Percentiles rank a stretch among this genome's conserved stretches.
phyloP scores from a whole-genome alignment of 345 rosid species.

The Geranium brycei region DNA sequence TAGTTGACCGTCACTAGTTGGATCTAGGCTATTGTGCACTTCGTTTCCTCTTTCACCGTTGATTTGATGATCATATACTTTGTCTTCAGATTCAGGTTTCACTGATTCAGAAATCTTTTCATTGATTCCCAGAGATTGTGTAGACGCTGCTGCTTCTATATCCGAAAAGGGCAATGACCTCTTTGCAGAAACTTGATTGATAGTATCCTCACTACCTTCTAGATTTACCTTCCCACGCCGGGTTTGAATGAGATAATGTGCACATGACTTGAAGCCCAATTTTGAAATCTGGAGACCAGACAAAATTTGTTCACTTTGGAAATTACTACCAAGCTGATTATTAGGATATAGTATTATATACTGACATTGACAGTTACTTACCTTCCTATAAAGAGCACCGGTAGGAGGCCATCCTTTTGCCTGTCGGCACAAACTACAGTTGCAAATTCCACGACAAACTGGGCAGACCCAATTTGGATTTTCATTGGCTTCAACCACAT shows the following conservation, averaged over 20 bases:
- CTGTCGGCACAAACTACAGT: constrained; percentile 79
- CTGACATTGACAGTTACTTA: constrained; percentile 18
- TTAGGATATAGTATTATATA: neutral
- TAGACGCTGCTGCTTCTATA: constrained; percentile 13
- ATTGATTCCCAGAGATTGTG: constrained; percentile 5
- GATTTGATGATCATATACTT: neutral
- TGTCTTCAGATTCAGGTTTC: constrained; percentile 16
- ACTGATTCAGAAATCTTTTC: neutral
- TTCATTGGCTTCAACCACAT: constrained; percentile 74
- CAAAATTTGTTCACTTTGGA: neutral
- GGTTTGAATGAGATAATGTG: constrained; percentile 79
- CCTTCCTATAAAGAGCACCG: constrained; percentile 64
- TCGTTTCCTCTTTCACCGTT: no score
- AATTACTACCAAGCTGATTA: neutral
- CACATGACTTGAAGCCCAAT: constrained; percentile 83
- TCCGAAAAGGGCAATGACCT: constrained; percentile 43
- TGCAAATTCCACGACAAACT: constrained; percentile 80
- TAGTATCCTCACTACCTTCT: constrained; percentile 18
- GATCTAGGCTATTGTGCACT: neutral
- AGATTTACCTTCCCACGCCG: constrained; percentile 16
- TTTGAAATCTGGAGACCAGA: constrained; percentile 34
- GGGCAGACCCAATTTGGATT: constrained; percentile 80
- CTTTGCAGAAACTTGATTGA: constrained; percentile 42
- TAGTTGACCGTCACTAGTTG: neutral
- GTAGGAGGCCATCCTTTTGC: constrained; percentile 78